phyloP scores from a whole-genome alignment of 139 green algal species.

The Chlorella sorokiniana region DNA sequence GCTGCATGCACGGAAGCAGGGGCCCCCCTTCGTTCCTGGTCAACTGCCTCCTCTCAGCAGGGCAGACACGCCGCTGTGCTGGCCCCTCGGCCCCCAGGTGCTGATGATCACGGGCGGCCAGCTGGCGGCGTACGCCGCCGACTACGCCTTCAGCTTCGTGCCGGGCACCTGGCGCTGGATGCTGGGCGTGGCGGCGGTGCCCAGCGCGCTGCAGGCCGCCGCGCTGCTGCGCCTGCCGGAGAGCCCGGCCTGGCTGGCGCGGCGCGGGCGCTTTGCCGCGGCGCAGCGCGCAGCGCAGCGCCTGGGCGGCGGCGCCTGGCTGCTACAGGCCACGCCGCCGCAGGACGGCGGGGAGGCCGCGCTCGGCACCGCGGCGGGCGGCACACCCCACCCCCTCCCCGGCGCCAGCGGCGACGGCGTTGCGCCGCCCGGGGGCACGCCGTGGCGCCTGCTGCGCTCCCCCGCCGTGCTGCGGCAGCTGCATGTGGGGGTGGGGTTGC shows the following conservation, averaged over 20 bases:
- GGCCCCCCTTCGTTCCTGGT: too few species aligned
- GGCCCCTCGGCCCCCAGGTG: background rate
- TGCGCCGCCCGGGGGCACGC: background rate
- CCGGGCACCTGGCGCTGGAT: constrained; percentile 81
- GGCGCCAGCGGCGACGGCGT: background rate
- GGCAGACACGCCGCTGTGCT: too few species aligned
- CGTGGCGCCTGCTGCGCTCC: constrained; percentile 17
- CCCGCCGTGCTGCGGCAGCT: constrained; percentile 24
- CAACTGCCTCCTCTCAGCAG: too few species aligned
- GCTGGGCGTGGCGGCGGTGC: constrained; percentile 70
- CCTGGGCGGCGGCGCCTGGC: background rate
- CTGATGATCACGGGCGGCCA: constrained; percentile 47
- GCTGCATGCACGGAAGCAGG: too few species aligned
- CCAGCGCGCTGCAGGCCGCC: constrained; percentile 55
- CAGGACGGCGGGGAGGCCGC: background rate
- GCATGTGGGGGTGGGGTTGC: constrained; percentile 58
- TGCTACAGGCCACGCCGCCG: background rate
- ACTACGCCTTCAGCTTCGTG: constrained; percentile 68
- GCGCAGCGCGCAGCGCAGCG: background rate
- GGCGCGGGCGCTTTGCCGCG: constrained; percentile 14
- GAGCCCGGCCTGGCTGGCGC: constrained; percentile 59
- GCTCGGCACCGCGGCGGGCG: too few species aligned
- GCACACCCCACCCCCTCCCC: background rate
- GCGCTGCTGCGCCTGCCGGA: constrained; percentile 66
- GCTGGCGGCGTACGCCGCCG: constrained; percentile 65